Evolutionary conservation across 2,329 filamentous ascomycete species (phyloP).

Genomic region (Neonectria ditissima): DNA sequence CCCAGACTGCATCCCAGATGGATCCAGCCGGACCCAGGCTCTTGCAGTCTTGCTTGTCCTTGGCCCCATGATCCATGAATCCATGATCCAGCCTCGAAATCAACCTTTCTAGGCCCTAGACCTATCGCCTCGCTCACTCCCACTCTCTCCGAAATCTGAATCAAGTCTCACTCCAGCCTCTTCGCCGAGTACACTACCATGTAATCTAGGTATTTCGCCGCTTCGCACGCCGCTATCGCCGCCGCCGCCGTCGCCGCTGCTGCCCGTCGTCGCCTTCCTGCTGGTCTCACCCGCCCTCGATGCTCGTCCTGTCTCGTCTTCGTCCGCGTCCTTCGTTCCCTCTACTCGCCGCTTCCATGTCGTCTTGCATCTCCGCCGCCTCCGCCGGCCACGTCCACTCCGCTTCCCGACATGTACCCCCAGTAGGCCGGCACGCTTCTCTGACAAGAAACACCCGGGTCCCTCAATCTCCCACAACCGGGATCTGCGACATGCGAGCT

Average conservation of each 20-base stretch:
- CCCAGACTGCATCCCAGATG: not conserved
- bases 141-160: not conserved
- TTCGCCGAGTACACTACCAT: not conserved
- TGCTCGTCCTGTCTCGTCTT: not conserved
- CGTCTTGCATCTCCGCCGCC: conserved; percentile 24
- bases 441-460: conserved; percentile 24
- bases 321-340: conserved; percentile 8
- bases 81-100: conserved; percentile 24
- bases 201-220: not conserved
- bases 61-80: conserved; percentile 7
- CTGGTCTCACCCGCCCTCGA: not conserved
- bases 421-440: conserved; percentile 23
- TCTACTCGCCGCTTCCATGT: conserved; percentile 21
- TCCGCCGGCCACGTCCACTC: conserved; percentile 21
- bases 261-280: not conserved
- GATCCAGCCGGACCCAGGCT: not conserved
- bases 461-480: conserved; percentile 26
- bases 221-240: not conserved
- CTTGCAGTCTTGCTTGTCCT: not conserved
- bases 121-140: conserved; percentile 1
- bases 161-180: not conserved
- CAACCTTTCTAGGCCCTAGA: conserved; percentile 23
- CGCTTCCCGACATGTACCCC: conserved; percentile 28
- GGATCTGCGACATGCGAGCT: conserved; percentile 41
- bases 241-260: too few relatives aligned